Percentiles rank a stretch among this genome's conserved stretches.
phyloP scores from a whole-genome alignment of 2,329 filamentous ascomycete species.

The Eutypa lata region DNA sequence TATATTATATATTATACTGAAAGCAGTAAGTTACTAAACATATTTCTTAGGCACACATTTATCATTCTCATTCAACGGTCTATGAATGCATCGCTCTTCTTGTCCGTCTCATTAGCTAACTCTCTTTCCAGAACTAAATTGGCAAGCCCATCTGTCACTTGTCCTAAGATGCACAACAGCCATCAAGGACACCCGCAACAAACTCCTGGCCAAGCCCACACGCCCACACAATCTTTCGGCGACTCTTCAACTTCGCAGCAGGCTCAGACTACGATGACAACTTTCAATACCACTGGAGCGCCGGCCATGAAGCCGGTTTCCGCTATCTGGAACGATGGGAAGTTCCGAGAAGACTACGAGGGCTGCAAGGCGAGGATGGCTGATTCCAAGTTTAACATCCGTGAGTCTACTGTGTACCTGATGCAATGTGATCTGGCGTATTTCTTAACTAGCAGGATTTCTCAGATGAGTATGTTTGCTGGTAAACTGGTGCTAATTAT shows the following conservation, averaged over 20 bases:
- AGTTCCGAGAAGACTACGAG: slow-evolving; percentile 43
- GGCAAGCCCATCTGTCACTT: neutral
- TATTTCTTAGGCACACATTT: too few relatives aligned
- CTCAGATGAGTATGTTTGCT: too few relatives aligned
- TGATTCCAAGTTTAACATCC: slow-evolving; percentile 45
- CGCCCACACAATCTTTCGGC: slow-evolving; percentile 28
- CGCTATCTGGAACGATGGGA: slow-evolving; percentile 28
- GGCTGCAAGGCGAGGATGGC: slow-evolving; percentile 33
- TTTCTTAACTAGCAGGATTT: too few relatives aligned
- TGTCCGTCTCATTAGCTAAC: too few relatives aligned
- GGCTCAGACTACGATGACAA: neutral
- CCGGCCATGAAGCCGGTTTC: neutral
- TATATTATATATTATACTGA: too few relatives aligned
- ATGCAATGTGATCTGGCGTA: too few relatives aligned
- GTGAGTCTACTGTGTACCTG: slow-evolving; percentile 37
- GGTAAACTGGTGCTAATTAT: too few relatives aligned
- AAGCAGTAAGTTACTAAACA: too few relatives aligned
- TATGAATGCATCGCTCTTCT: too few relatives aligned
- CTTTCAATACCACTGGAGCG: neutral
- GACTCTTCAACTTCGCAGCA: slow-evolving; percentile 25
- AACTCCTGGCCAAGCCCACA: slow-evolving; percentile 21
- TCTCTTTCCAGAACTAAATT: neutral
- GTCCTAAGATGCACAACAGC: slow-evolving; percentile 9
- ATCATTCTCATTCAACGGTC: too few relatives aligned
- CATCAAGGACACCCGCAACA: slow-evolving; percentile 17